phyloP scores from a whole-genome alignment of 345 rosid genomes.

The Cochlearia excelsa region DNA sequence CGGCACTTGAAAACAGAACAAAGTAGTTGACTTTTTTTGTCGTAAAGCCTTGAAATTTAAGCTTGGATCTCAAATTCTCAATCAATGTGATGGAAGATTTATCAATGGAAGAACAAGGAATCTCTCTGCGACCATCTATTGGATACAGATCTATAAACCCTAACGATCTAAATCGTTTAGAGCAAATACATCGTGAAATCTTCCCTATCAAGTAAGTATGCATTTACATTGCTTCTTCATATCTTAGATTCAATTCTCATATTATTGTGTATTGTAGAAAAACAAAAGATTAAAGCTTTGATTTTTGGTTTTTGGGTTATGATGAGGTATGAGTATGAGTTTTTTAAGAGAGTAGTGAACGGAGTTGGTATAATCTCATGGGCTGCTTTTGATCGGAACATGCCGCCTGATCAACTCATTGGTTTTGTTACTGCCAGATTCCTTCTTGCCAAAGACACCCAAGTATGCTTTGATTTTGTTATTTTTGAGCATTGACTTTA shows the following conservation, averaged over 20 bases:
- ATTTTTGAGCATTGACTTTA: background rate
- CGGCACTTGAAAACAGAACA: too few species aligned
- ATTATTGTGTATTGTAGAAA: background rate
- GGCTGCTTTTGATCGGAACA: constrained; percentile 76
- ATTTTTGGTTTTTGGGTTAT: constrained; percentile 15
- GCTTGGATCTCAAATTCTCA: too few species aligned
- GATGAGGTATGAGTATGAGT: constrained; percentile 71
- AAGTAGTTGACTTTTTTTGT: too few species aligned
- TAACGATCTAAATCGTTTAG: constrained; percentile 60
- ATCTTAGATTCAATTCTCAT: constrained; percentile 2
- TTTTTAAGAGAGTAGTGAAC: constrained; percentile 73
- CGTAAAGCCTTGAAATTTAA: too few species aligned
- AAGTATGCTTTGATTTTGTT: constrained; percentile 43
- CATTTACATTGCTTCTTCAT: background rate
- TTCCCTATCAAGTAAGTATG: constrained; percentile 68
- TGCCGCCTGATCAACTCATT: constrained; percentile 70
- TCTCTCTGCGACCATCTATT: constrained; percentile 46
- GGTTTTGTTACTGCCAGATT: constrained; percentile 85
- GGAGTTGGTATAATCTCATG: constrained; percentile 70
- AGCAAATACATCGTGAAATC: constrained; percentile 55
- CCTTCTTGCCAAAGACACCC: constrained; percentile 70
- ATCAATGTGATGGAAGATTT: background rate
- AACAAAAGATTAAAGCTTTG: constrained; percentile 1
- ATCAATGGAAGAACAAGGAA: constrained; percentile 45
- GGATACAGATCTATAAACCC: constrained; percentile 57